Evolutionary conservation across 2,329 filamentous ascomycete genomes (phyloP).

Genomic region (Colletotrichum ledebouriae): DNA sequence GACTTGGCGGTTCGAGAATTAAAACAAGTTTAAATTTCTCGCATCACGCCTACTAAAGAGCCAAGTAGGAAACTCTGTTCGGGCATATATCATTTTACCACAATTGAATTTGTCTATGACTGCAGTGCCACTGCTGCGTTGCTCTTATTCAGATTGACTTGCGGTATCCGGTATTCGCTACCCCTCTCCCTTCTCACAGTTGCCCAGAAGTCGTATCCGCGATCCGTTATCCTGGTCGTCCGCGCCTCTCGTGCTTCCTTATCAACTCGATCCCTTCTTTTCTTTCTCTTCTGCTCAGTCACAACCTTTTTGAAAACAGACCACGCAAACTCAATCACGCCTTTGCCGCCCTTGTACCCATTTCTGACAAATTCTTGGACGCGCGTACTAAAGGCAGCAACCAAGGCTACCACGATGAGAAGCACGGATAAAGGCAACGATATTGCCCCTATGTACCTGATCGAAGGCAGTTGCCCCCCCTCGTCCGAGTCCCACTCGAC

Average conservation of each 20-base stretch:
- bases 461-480: conserved; percentile 56
- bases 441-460: conserved; percentile 62
- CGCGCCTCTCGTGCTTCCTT: conserved; percentile 29
- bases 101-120: no score
- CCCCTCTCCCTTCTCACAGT: conserved; percentile 56
- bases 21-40: no score
- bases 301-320: conserved; percentile 14
- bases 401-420: conserved; percentile 64
- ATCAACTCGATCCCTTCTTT: conserved; percentile 42
- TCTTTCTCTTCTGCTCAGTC: conserved; percentile 30
- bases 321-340: neutral
- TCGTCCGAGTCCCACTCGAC: conserved; percentile 64
- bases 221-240: conserved; percentile 45
- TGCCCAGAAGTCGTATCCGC: conserved; percentile 59
- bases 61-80: no score
- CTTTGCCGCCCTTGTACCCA: conserved; percentile 35
- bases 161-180: conserved; percentile 55
- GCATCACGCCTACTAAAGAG: no score
- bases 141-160: conserved; percentile 51
- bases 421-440: conserved; percentile 62
- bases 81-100: no score
- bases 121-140: neutral
- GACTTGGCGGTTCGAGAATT: no score
- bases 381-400: conserved; percentile 68
- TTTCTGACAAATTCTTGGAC: conserved; percentile 52